Evolutionary conservation across 306 rosid species (phyloP), one percentile per base, ranked within the genome.

Genomic region (Carpinus fangiana): DNA sequence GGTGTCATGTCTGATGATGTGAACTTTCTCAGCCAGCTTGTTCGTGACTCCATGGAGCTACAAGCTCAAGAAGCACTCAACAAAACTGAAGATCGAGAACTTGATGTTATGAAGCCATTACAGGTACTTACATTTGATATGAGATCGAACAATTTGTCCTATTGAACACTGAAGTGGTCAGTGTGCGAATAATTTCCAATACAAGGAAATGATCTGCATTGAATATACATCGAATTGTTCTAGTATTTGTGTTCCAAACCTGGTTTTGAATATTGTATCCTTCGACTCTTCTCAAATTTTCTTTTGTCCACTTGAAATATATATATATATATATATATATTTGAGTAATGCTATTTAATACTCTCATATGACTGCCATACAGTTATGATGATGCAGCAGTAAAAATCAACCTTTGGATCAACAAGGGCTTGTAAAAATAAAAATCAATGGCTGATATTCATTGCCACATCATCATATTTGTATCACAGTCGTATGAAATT

Each of bases 1-100:
- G 99, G 99, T 36, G 88, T 91, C 81, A 96, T 91, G 99, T 96
- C 99, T 5, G 99, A 96, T 66, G 98, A 96, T 81, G 99, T 96
- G 77, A 80, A 81, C 82, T 96, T 91, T 85, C 89, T 96, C 79
- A 88, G 98, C 72, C 97, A 85, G 83, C 86, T 93, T 71, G 81
- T 91, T 74, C 92, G 97, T 51, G 91, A 93, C 85, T 91, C 98
- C 67, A 93, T 96, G 97, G 99, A 91, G 82, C 78, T 78, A 54
- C 97, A 91, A 90, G 99, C 97, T 75, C 90, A 96, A 83, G 98
- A 85, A 54, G 89, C 76, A 68, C 78, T 82, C 23, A 54, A n/a
- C 82, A 79, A 79, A 71, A 79, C 85, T 23, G 91, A 89, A 50
- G 71, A 79, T 65, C 87, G 81, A 34, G 97, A 90, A 79, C 50